Percentiles rank a stretch among this genome's conserved stretches.
phyloP scores from a whole-genome alignment of 257 asterid genomes.

The Handroanthus guayacan region DNA sequence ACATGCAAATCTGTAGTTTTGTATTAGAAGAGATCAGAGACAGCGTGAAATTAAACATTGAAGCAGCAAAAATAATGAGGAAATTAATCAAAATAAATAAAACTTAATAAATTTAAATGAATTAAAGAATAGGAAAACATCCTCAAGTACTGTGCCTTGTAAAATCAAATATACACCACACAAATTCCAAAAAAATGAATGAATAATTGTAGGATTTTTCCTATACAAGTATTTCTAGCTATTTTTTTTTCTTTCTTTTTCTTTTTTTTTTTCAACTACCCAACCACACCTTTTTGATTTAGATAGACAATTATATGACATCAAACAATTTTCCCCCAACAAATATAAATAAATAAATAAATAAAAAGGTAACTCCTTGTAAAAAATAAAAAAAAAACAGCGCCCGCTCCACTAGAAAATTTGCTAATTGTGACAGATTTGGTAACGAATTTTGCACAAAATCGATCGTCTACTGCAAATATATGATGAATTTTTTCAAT shows the following conservation, averaged over 20 bases:
- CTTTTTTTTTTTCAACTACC: not conserved
- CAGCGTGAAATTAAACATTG: not conserved
- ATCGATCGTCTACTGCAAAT: too few species aligned
- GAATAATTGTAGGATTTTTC: conserved; percentile 24
- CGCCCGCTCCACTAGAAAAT: too few species aligned
- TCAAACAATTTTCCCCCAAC: not conserved
- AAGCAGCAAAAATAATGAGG: not conserved
- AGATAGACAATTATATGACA: not conserved
- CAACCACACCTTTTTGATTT: not conserved
- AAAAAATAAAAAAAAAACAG: not conserved
- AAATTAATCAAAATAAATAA: too few species aligned
- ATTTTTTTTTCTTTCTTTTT: not conserved
- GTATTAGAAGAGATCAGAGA: too few species aligned
- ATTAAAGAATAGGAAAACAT: not conserved
- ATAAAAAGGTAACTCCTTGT: not conserved
- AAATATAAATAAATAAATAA: not conserved
- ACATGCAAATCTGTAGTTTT: too few species aligned
- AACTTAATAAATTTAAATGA: not conserved
- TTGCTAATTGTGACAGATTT: too few species aligned
- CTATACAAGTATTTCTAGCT: conserved; percentile 1
- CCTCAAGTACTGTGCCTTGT: not conserved
- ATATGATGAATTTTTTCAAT: too few species aligned
- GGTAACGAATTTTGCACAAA: too few species aligned
- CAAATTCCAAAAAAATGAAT: conserved; percentile 25
- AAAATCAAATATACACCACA: not conserved